Conservation (phyloP, 2,329 filamentous ascomycete genomes). For the Botrytis tulipae region DNA sequence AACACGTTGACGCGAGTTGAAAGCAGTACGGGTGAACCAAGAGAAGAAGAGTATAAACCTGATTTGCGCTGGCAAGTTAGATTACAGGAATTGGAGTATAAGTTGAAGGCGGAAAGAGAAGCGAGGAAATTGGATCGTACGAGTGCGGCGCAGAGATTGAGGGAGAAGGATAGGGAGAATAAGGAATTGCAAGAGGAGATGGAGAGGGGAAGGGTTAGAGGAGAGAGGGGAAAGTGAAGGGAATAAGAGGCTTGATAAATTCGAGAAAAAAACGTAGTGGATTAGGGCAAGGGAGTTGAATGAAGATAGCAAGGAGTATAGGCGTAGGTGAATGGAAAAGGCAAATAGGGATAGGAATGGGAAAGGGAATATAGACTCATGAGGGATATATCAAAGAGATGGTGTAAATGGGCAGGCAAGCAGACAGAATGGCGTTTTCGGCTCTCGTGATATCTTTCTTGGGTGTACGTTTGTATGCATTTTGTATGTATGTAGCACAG, state of each 20-base stretch:
- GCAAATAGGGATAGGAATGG: background rate
- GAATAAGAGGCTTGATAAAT: no score
- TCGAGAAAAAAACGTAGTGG: background rate
- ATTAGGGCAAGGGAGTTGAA: background rate
- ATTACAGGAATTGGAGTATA: constrained; percentile 80
- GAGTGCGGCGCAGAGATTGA: constrained; percentile 76
- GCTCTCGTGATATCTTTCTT: background rate
- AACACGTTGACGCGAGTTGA: background rate
- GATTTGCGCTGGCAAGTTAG: constrained; percentile 72
- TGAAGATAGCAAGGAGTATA: background rate
- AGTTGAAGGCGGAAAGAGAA: constrained; percentile 87
- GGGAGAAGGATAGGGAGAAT: constrained; percentile 73
- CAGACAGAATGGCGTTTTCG: background rate
- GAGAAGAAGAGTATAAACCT: constrained; percentile 54
- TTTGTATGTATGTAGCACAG: background rate
- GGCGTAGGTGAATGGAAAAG: background rate
- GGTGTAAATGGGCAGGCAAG: background rate
- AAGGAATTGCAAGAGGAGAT: constrained; percentile 65
- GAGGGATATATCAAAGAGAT: background rate
- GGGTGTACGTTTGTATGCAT: background rate
- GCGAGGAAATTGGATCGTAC: constrained; percentile 79
- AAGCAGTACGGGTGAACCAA: constrained; percentile 17
- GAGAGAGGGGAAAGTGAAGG: background rate
- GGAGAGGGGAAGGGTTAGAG: constrained; percentile 39
- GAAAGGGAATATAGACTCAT: background rate